These are phyloP conservation scores for Fusarium brevicatenulatum DNA, from an alignment of 2,329 filamentous ascomycete genomes.

Conservation along the genomic window DNA sequence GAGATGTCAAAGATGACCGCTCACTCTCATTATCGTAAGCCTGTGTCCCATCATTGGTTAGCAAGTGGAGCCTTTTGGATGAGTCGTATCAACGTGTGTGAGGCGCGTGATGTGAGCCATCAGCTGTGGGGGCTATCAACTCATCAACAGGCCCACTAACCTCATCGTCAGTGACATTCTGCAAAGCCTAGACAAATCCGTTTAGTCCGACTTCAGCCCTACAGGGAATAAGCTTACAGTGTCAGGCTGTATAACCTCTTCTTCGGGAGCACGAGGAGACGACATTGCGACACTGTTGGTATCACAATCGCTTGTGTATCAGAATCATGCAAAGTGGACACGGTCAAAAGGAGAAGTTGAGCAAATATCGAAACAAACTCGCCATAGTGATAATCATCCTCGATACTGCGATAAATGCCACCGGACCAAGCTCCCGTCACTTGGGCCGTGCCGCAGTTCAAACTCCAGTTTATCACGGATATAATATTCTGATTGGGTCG, in stretches of 20 bases:
- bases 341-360: not conserved
- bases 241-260: slow-evolving; percentile 4
- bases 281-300: not conserved
- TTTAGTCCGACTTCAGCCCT: not conserved
- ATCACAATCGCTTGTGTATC: not conserved
- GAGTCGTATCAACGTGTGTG: not conserved
- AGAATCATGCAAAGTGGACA: not conserved
- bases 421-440: not conserved
- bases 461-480: not conserved
- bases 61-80: not conserved
- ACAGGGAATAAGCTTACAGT: not conserved
- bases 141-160: slow-evolving; percentile 14
- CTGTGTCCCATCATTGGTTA: slow-evolving; percentile 13
- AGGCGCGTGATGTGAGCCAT: no score
- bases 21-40: slow-evolving; percentile 31
- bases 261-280: not conserved
- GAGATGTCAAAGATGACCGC: slow-evolving; percentile 37
- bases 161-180: slow-evolving; percentile 30
- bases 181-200: slow-evolving; percentile 12
- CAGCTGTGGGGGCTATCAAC: no score
- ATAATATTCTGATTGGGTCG: slow-evolving; percentile 1
- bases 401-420: not conserved
- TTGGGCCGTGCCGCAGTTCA: not conserved
- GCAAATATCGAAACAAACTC: not conserved
- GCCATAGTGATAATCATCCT: not conserved